Evolutionary conservation across 805 yeast genomes (phyloP).

Genomic region (Saccharomycopsis olivae): DNA sequence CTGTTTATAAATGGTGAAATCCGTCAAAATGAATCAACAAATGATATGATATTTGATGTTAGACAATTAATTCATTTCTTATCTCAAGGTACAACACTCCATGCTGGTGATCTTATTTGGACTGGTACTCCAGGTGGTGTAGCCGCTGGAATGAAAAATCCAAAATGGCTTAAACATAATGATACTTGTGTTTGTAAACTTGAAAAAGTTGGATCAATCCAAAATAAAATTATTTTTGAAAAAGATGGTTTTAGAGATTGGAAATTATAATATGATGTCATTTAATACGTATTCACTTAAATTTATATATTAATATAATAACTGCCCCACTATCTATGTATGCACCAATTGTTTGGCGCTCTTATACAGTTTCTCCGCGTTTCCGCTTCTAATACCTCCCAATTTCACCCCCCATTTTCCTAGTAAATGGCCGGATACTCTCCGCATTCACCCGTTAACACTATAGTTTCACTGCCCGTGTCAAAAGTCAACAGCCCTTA

Average conservation of each 20-base stretch:
- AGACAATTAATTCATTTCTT: constrained; percentile 34
- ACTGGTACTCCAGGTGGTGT: constrained; percentile 52
- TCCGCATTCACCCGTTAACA: too few relatives aligned
- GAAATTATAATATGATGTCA: constrained; percentile 2
- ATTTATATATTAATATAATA: not conserved
- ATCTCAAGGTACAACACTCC: constrained; percentile 40
- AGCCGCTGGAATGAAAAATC: constrained; percentile 33
- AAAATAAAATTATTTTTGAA: constrained; percentile 29
- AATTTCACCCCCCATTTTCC: constrained; percentile 32
- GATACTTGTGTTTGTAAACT: constrained; percentile 34
- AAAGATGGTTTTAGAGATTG: constrained; percentile 11
- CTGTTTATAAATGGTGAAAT: constrained; percentile 37
- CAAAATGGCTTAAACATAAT: constrained; percentile 33
- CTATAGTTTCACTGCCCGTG: too few relatives aligned
- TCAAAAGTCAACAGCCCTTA: too few relatives aligned
- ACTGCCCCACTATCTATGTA: not conserved
- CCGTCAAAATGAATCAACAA: constrained; percentile 35
- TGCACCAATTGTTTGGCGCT: too few relatives aligned
- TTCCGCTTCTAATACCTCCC: too few relatives aligned
- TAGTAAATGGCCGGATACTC: too few relatives aligned
- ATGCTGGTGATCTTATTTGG: constrained; percentile 43
- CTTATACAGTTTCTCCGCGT: too few relatives aligned
- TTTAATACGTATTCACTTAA: not conserved
- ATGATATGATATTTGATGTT: constrained; percentile 39
- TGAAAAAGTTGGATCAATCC: constrained; percentile 33